phyloP scores from a whole-genome alignment of 306 rosid species.

The Cucurbita moschata region DNA sequence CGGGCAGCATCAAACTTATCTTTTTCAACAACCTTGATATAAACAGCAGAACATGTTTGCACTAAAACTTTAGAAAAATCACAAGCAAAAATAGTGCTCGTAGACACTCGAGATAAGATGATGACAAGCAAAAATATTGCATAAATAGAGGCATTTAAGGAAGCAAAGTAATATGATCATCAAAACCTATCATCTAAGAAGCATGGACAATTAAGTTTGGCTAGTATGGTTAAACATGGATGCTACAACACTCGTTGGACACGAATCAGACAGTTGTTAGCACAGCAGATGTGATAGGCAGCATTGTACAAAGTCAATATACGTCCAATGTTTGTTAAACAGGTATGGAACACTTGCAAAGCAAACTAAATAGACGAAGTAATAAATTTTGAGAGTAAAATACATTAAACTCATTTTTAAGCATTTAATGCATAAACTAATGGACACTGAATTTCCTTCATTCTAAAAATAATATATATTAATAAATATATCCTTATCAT shows the following conservation, averaged over 20 bases:
- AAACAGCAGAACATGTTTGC: slow-evolving; percentile 3
- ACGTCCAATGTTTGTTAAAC: not conserved
- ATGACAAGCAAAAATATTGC: not conserved
- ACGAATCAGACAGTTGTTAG: not conserved
- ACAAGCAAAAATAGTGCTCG: not conserved
- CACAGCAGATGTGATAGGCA: not conserved
- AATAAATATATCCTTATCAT: not conserved
- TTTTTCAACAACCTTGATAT: slow-evolving; percentile 42
- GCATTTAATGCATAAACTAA: too few relatives aligned
- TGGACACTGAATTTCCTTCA: too few relatives aligned
- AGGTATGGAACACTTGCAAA: too few relatives aligned
- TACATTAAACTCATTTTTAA: too few relatives aligned
- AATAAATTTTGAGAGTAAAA: too few relatives aligned
- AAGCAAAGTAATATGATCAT: not conserved
- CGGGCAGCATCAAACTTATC: slow-evolving; percentile 66
- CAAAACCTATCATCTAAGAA: not conserved
- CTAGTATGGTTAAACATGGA: not conserved
- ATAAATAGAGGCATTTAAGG: not conserved
- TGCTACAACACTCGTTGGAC: not conserved
- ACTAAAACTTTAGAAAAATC: not conserved
- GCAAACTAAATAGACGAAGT: too few relatives aligned
- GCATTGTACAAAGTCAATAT: not conserved
- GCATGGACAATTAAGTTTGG: not conserved
- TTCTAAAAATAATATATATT: too few relatives aligned
- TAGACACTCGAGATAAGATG: not conserved